Evolutionary conservation across 2,329 filamentous ascomycete species (phyloP), one percentile per base, ranked within the genome.

Genomic region (Cryphonectria nitschkei): DNA sequence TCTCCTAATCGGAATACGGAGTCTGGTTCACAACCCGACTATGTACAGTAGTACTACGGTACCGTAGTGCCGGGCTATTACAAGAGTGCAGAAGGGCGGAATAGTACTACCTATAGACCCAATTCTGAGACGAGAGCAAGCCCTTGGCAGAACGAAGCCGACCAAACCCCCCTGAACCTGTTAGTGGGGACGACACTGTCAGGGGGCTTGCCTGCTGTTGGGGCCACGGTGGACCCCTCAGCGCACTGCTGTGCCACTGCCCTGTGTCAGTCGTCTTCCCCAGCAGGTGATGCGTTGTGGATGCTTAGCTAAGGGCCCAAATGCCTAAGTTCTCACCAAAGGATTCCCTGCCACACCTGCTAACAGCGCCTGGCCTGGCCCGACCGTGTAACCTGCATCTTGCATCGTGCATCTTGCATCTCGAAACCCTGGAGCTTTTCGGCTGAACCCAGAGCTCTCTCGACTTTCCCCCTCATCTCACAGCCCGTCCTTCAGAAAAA

Each of bases 261-360:
- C 46, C 46, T n/a, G 46, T n/a, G 46, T 50, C 41, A 43, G 41
- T 43, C 34, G 41, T 5, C 41, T 52, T 2, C n/a, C 43, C 50
- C n/a, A 32, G 52, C 26, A 56, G 13, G 52, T 56, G 52, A 60
- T 34, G 54, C 16, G 29, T 1, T 19, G 56, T 60, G 58, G 52
- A 50, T 32, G 58, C 58, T 61, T 61, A 61, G 19, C 58, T 61
- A 61, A 61, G 58, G 39, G 32, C 32, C 58, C 22, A 61, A 39
- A 9, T 39, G 37, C 37, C 37, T 39, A 39, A 39, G 22, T 39
- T 61, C 54, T 61, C 34, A 61, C 58, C 58, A 22, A 9, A 37
- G 32, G 34, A 61, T 61, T n/a, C 58, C 34, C 8, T 32, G 32
- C 56, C 29, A 60, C 13, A 34, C 34, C 8, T 32, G 32, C 56